Evolutionary conservation across 2,329 filamentous ascomycete genomes (phyloP).

Genomic region (Rhinocladiella mackenziei): DNA sequence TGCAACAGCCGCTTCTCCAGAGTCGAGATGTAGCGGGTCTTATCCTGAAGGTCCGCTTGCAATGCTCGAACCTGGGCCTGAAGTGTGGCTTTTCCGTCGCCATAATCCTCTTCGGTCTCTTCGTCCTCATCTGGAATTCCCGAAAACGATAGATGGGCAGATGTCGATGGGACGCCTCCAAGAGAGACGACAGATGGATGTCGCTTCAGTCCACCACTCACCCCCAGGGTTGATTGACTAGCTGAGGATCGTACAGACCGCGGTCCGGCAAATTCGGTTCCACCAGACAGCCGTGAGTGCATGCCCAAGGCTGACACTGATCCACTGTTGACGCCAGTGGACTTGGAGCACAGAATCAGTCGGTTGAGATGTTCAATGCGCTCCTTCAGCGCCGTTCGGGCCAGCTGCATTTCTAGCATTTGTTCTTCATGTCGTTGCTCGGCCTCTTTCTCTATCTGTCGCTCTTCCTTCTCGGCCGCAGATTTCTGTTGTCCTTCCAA

Average conservation of each 20-base stretch:
- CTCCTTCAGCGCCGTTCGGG: conserved; percentile 91
- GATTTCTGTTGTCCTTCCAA: conserved; percentile 76
- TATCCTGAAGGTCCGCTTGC: conserved; percentile 91
- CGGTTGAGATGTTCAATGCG: conserved; percentile 95
- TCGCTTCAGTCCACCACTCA: conserved; percentile 55
- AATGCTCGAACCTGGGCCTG: conserved; percentile 84
- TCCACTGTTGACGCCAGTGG: conserved; percentile 84
- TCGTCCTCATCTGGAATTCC: conserved; percentile 51
- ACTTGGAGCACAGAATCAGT: conserved; percentile 91
- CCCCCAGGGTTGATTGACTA: conserved; percentile 56
- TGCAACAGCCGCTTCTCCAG: conserved; percentile 89
- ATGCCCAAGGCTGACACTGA: conserved; percentile 65
- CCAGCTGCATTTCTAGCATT: conserved; percentile 97
- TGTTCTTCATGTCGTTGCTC: conserved; percentile 90
- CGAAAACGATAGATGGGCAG: conserved; percentile 33
- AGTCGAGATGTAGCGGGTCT: conserved; percentile 92
- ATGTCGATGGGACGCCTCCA: conserved; percentile 40
- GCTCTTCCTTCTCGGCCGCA: conserved; percentile 58
- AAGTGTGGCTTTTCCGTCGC: conserved; percentile 77
- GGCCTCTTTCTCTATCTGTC: conserved; percentile 73
- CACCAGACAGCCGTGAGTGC: conserved; percentile 57
- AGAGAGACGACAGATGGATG: conserved; percentile 64
- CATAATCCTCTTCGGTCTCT: conserved; percentile 73
- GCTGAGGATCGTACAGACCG: conserved; percentile 66
- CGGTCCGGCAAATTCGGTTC: conserved; percentile 35